phyloP scores from a whole-genome alignment of 148 eudicot species.

The Camellia sinensis region DNA sequence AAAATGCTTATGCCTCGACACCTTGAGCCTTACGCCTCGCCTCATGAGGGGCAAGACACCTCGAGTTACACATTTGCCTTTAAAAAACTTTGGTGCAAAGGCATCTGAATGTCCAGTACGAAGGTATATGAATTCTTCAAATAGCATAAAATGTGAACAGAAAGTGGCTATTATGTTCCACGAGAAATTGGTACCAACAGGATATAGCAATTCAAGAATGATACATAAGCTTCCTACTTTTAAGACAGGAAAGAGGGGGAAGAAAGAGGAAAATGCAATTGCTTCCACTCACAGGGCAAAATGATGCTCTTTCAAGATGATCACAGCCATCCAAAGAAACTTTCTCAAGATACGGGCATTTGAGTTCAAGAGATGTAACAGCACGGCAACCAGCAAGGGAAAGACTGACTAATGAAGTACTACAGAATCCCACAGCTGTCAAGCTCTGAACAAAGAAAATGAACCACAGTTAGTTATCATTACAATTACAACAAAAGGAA shows the following conservation, averaged over 20 bases:
- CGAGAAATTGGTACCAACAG: neutral
- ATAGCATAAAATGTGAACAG: neutral
- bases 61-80: too few relatives aligned
- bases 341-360: conserved; percentile 74
- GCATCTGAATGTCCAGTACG: too few relatives aligned
- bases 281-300: conserved; percentile 62
- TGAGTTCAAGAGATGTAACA: conserved; percentile 59
- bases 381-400: conserved; percentile 89
- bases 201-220: neutral
- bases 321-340: conserved; percentile 94
- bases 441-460: conserved; percentile 56
- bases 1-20: too few relatives aligned
- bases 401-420: conserved; percentile 63
- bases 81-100: too few relatives aligned
- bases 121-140: neutral
- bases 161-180: neutral
- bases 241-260: neutral
- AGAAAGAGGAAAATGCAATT: neutral
- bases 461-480: conserved; percentile 8
- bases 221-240: neutral
- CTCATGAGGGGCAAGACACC: too few relatives aligned
- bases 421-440: conserved; percentile 62
- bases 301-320: conserved; percentile 91
- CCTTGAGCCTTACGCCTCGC: too few relatives aligned
- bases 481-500: neutral